Conservation (phyloP, 805 yeast species). For the Monosporozyma aerobia region DNA sequence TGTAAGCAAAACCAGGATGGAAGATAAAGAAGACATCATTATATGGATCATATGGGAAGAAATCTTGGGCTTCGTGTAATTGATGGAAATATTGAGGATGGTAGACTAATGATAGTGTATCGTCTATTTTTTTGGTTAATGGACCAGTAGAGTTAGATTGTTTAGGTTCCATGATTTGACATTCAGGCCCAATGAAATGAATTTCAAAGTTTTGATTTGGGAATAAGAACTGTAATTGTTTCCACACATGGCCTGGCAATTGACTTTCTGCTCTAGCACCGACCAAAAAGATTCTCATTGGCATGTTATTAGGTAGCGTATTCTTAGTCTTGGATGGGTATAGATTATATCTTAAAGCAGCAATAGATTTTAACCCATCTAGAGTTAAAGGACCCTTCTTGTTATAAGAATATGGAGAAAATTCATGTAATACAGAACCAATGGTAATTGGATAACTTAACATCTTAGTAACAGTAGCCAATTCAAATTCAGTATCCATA, state of each 20-base stretch:
- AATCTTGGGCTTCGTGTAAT: conserved; percentile 83
- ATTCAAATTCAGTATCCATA: conserved; percentile 94
- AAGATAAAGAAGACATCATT: conserved; percentile 85
- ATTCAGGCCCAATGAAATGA: conserved; percentile 93
- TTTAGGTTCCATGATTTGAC: conserved; percentile 31
- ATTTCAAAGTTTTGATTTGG: conserved; percentile 78
- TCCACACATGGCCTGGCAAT: conserved; percentile 94
- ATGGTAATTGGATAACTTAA: conserved; percentile 89
- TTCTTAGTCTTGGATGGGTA: conserved; percentile 45
- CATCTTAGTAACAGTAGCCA: conserved; percentile 93
- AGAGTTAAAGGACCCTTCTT: conserved; percentile 84
- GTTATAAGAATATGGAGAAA: conserved; percentile 69
- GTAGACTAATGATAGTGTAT: conserved; percentile 64
- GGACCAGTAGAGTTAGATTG: conserved; percentile 41
- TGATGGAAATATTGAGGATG: conserved; percentile 92
- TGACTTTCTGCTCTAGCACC: conserved; percentile 94
- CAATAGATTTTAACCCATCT: conserved; percentile 89
- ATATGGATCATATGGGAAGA: conserved; percentile 97
- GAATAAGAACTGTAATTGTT: conserved; percentile 77
- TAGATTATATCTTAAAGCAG: conserved; percentile 85
- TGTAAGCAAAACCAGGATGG: conserved; percentile 91
- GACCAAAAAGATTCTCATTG: conserved; percentile 79
- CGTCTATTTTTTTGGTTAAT: conserved; percentile 65
- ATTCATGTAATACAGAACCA: conserved; percentile 72
- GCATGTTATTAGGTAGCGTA: conserved; percentile 58